Conservation (phyloP, 148 eudicot genomes). For the Selenicereus undatus region DNA sequence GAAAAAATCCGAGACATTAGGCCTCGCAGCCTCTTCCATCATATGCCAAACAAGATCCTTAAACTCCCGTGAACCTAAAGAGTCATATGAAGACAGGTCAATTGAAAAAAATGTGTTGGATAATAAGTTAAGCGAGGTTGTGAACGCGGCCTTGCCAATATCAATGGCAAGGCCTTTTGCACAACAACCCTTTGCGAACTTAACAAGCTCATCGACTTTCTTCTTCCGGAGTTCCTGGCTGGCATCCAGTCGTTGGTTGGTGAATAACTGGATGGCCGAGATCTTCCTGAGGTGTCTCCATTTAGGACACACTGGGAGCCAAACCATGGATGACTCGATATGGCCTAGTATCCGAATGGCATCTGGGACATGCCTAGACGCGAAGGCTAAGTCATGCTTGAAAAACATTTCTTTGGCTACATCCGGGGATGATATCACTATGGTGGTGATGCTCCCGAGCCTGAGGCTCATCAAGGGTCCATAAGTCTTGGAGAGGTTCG, state of each 20-base stretch:
- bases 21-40: constrained; percentile 14
- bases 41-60: constrained; percentile 15
- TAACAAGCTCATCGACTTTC: constrained; percentile 30
- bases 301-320: constrained; percentile 16
- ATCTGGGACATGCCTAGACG: constrained; percentile 17
- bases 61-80: constrained; percentile 14
- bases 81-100: constrained; percentile 16
- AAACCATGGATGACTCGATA: constrained; percentile 21
- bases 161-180: constrained; percentile 9
- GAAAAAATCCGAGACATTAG: constrained; percentile 31
- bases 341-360: constrained; percentile 9
- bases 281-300: constrained; percentile 30
- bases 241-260: constrained; percentile 20
- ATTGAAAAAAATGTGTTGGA: constrained; percentile 28
- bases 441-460: constrained; percentile 34
- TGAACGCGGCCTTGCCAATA: constrained; percentile 32
- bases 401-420: constrained; percentile 25
- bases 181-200: constrained; percentile 7
- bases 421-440: constrained; percentile 40
- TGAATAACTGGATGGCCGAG: constrained; percentile 19
- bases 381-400: constrained; percentile 24
- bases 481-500: constrained; percentile 30
- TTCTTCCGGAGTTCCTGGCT: constrained; percentile 23
- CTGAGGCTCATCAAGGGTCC: constrained; percentile 49
- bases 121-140: constrained; percentile 26